These are phyloP conservation scores for Leccinum broughii DNA, from an alignment of 768 basidiomycete species.

Conservation along the genomic window DNA sequence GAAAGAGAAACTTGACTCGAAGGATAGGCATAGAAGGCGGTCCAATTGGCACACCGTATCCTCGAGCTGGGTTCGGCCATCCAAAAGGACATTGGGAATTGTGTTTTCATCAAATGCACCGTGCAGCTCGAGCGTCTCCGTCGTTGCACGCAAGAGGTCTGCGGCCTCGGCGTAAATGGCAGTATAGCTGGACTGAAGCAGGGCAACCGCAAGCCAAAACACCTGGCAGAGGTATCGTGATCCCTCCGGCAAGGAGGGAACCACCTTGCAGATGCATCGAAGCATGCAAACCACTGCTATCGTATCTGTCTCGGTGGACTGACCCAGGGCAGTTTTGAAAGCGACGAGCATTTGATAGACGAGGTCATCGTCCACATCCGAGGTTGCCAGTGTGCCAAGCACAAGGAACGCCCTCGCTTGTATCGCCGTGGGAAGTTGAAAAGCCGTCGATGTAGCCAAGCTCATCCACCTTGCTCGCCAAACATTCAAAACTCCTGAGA, in stretches of 20 bases:
- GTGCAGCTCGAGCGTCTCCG: constrained; percentile 63
- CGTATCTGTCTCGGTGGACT: constrained; percentile 69
- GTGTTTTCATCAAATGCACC: constrained; percentile 55
- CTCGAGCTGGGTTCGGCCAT: constrained; percentile 62
- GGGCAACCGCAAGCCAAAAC: constrained; percentile 87
- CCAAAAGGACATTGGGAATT: constrained; percentile 59
- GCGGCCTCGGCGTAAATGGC: constrained; percentile 70
- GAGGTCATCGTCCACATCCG: constrained; percentile 90
- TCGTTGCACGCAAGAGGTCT: constrained; percentile 60
- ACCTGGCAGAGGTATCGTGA: constrained; percentile 74
- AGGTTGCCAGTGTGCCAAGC: constrained; percentile 76
- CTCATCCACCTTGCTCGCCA: constrained; percentile 97
- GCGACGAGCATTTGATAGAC: constrained; percentile 93
- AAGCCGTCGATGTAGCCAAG: constrained; percentile 82
- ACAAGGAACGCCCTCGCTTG: constrained; percentile 86
- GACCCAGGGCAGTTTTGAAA: constrained; percentile 67
- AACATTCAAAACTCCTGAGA: constrained; percentile 71
- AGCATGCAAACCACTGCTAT: constrained; percentile 84
- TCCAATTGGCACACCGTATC: constrained; percentile 74
- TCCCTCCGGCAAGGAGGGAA: constrained; percentile 64
- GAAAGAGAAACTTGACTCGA: constrained; percentile 78
- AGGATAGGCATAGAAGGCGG: constrained; percentile 68
- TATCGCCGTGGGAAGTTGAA: constrained; percentile 86
- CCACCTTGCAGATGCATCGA: constrained; percentile 76
- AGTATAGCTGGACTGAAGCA: constrained; percentile 76